A percentile compares a stretch with the other conserved stretches of the same genome.
Conservation (phyloP, 2,329 filamentous ascomycete species). For the Aaosphaeria pasadenensis region DNA sequence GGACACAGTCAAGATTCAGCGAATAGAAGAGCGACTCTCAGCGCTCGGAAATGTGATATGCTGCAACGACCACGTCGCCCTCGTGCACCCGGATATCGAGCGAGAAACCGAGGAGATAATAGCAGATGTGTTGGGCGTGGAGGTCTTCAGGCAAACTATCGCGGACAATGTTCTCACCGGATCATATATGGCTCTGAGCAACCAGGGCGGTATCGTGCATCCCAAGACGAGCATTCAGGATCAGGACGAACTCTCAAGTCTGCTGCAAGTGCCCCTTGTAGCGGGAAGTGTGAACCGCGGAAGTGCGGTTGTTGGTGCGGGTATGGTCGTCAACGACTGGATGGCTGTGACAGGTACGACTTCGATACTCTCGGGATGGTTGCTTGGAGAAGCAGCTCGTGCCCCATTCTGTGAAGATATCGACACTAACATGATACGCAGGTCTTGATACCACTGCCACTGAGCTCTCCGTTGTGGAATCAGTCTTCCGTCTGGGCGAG, state of each 20-base stretch:
- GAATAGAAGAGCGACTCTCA: constrained; percentile 94
- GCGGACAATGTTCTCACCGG: constrained; percentile 96
- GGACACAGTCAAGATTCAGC: constrained; percentile 87
- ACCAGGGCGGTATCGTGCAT: constrained; percentile 94
- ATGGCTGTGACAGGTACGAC: constrained; percentile 70
- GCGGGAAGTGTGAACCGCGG: constrained; percentile 93
- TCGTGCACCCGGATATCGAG: constrained; percentile 94
- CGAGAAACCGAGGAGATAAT: constrained; percentile 99
- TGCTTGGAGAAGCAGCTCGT: no score
- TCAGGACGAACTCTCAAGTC: constrained; percentile 90
- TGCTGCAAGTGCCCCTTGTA: constrained; percentile 93
- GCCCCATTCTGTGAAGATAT: constrained; percentile 1
- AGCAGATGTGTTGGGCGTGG: constrained; percentile 85
- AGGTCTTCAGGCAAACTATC: constrained; percentile 91
- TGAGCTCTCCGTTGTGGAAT: constrained; percentile 93
- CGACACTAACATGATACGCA: constrained; percentile 4
- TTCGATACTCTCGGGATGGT: background rate
- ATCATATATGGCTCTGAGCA: constrained; percentile 93
- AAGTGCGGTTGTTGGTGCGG: constrained; percentile 89
- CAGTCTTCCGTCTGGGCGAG: constrained; percentile 91
- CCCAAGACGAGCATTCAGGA: constrained; percentile 96
- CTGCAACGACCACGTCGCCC: constrained; percentile 92
- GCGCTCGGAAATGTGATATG: constrained; percentile 97
- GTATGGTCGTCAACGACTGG: constrained; percentile 98
- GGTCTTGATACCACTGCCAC: constrained; percentile 95